phyloP scores from a whole-genome alignment of 2,329 filamentous ascomycete genomes.

The Fusarium denticulatum region DNA sequence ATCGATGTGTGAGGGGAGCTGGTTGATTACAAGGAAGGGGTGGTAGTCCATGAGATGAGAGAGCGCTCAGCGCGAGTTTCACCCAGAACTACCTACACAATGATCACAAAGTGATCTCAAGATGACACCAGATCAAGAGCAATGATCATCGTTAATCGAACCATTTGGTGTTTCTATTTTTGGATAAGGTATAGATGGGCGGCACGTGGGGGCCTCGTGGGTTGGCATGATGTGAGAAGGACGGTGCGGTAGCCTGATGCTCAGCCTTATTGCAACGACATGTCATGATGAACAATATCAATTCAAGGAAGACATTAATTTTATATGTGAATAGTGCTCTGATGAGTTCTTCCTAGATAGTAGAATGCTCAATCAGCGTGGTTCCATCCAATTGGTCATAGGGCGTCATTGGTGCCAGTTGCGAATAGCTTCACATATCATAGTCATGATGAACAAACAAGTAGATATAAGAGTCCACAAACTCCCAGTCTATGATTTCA shows the following conservation, averaged over 20 bases:
- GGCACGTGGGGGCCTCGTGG: neutral
- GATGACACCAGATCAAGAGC: neutral
- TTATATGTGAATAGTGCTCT: too few relatives aligned
- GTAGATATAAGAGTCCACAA: constrained; percentile 30
- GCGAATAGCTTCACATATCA: neutral
- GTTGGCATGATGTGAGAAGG: neutral
- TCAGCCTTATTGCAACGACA: neutral
- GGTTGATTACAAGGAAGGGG: too few relatives aligned
- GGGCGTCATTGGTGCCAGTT: neutral
- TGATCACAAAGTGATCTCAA: neutral
- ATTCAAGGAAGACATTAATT: neutral
- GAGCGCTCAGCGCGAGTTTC: too few relatives aligned
- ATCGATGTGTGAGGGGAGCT: neutral
- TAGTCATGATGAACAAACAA: neutral
- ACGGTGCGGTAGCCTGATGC: neutral
- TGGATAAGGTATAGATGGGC: neutral
- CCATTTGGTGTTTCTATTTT: constrained; percentile 1
- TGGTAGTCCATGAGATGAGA: neutral
- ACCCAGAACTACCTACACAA: too few relatives aligned
- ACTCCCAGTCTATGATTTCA: constrained; percentile 40
- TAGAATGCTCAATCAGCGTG: neutral
- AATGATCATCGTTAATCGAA: neutral
- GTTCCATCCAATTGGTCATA: neutral
- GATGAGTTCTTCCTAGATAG: too few relatives aligned
- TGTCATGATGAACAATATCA: neutral